A percentile compares a stretch with the other conserved stretches of the same genome.
phyloP scores from a whole-genome alignment of 345 rosid genomes.

The Citrus sinensis region DVS_A1.0 CM039166.1:12211501-12212000 shows the following conservation, averaged over 20 bases:
- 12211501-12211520: accelerated
- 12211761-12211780: neutral
- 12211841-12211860: too few relatives aligned
- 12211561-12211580: neutral
- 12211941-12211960: too few relatives aligned
- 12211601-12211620: neutral
- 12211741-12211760: neutral
- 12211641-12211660: neutral
- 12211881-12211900: neutral
- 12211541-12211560: too few relatives aligned
- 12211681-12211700: too few relatives aligned
- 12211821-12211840: neutral
- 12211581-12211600: neutral
- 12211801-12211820: neutral
- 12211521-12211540: too few relatives aligned
- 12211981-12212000: too few relatives aligned
- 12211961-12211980: too few relatives aligned
- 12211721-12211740: neutral
- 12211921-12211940: too few relatives aligned
- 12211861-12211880: neutral
- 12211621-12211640: neutral
- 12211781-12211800: neutral
- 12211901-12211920: neutral
- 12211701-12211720: neutral
- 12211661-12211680: neutral